phyloP scores from a whole-genome alignment of 352 stramenopile genomes.

The Phytophthora syringae region DNA sequence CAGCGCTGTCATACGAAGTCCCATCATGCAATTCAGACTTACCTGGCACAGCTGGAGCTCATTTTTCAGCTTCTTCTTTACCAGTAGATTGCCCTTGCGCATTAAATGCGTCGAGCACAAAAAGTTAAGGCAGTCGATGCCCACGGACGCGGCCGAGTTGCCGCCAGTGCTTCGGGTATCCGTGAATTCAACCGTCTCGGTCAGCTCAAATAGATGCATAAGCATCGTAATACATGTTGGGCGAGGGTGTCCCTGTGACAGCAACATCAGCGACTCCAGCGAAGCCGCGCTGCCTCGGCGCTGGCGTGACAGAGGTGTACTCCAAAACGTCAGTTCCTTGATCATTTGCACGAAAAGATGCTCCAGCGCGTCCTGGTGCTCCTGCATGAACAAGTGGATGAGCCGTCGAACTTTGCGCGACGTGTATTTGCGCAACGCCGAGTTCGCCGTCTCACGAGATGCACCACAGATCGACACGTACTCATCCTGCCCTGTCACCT shows the following conservation, averaged over 20 bases:
- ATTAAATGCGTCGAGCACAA: conserved; percentile 87
- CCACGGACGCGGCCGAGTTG: conserved; percentile 58
- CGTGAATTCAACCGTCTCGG: conserved; percentile 86
- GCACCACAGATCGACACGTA: conserved; percentile 89
- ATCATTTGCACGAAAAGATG: conserved; percentile 85
- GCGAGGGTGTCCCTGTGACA: conserved; percentile 72
- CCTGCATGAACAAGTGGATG: conserved; percentile 85
- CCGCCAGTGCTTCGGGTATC: conserved; percentile 43
- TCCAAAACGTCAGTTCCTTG: conserved; percentile 87
- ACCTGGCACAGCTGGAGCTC: conserved; percentile 73
- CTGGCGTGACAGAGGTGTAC: conserved; percentile 51
- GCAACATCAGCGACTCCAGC: conserved; percentile 70
- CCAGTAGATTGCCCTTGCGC: conserved; percentile 62
- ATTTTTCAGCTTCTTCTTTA: conserved; percentile 85
- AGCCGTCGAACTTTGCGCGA: conserved; percentile 85
- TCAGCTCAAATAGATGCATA: conserved; percentile 85
- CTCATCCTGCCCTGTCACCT: conserved; percentile 85
- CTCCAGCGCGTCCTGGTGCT: conserved; percentile 71
- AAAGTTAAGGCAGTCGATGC: conserved; percentile 89
- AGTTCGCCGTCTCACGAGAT: conserved; percentile 85
- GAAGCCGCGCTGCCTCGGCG: conserved; percentile 58
- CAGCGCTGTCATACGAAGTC: conserved; percentile 71
- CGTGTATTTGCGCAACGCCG: conserved; percentile 84
- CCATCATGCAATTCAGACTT: conserved; percentile 90
- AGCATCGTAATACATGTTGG: conserved; percentile 81